Evolutionary conservation across 1,139 yeast species (phyloP).

Genomic region (Nakaseomyces nivariensis): DNA sequence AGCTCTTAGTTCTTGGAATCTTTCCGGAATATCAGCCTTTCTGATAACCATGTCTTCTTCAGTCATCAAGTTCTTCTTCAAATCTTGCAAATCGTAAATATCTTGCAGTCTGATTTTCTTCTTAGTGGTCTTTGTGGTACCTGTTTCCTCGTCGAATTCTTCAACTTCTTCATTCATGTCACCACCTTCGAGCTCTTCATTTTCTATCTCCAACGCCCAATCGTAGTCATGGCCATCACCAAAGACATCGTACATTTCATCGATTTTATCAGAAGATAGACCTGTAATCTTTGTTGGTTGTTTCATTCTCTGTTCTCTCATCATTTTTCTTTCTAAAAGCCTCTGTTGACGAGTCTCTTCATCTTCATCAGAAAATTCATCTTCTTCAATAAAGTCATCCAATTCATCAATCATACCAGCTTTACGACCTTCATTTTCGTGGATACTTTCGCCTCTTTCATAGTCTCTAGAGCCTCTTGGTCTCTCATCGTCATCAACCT

Average conservation of each 20-base stretch:
- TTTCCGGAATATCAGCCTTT: conserved; percentile 82
- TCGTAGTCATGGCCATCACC: conserved; percentile 97
- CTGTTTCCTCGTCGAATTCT: conserved; percentile 37
- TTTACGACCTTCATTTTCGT: conserved; percentile 13
- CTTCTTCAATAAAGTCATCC: conserved; percentile 96
- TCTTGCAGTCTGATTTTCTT: conserved; percentile 65
- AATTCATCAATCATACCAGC: conserved; percentile 56
- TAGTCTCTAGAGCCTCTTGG: conserved; percentile 2
- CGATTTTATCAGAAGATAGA: conserved; percentile 85
- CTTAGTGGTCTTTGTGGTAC: conserved; percentile 34
- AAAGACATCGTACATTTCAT: conserved; percentile 86
- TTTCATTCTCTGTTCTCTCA: conserved; percentile 31
- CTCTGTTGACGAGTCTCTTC: conserved; percentile 43
- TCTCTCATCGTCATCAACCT: conserved; percentile 28
- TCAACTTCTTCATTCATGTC: conserved; percentile 33
- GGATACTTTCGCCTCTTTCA: conserved; percentile 7
- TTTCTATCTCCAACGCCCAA: conserved; percentile 94
- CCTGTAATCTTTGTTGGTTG: conserved; percentile 57
- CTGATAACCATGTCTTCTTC: conserved; percentile 87
- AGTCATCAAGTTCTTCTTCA: conserved; percentile 81
- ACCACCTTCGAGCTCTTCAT: conserved; percentile 40
- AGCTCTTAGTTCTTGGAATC: conserved; percentile 69
- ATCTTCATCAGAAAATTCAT: conserved; percentile 89
- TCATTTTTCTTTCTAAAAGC: conserved; percentile 30
- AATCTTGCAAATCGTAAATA: conserved; percentile 89